A percentile compares a stretch with the other conserved stretches of the same genome.
Evolutionary conservation across 208 protist species (phyloP).

Genomic region (Strigomonas galati): DNA sequence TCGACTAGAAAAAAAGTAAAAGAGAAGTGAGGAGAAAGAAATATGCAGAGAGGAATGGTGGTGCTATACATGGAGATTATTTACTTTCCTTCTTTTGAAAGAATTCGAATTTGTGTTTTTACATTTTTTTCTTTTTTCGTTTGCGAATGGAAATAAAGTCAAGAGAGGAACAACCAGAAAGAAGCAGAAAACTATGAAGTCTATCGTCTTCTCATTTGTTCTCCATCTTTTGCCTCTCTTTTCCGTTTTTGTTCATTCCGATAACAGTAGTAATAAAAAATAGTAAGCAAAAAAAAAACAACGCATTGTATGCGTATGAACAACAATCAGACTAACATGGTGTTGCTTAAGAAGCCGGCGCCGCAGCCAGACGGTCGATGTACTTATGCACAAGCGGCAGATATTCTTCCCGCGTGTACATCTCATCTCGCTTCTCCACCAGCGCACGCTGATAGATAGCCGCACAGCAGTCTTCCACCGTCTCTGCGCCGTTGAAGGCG

Average conservation of each 20-base stretch:
- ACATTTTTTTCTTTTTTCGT: neutral
- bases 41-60: neutral
- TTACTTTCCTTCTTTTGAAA: no score
- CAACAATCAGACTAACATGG: no score
- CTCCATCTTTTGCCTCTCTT: no score
- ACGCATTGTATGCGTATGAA: no score
- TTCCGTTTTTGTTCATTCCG: no score
- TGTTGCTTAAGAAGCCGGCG: neutral
- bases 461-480: slow-evolving; percentile 10
- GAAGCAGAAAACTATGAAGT: neutral
- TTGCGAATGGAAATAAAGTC: neutral
- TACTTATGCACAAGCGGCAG: slow-evolving; percentile 8
- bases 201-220: neutral
- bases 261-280: slow-evolving; percentile 1
- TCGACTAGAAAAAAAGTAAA: no score
- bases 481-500: neutral
- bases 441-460: slow-evolving; percentile 16
- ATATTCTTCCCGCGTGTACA: slow-evolving; percentile 8
- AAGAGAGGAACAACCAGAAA: neutral
- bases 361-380: neutral
- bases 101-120: no score
- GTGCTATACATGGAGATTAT: no score
- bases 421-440: neutral
- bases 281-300: no score
- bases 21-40: neutral